Evolutionary conservation across 768 basidiomycete species (phyloP), one percentile per base, ranked within the genome.

Genomic region (Scleroderma bovista): DNA sequence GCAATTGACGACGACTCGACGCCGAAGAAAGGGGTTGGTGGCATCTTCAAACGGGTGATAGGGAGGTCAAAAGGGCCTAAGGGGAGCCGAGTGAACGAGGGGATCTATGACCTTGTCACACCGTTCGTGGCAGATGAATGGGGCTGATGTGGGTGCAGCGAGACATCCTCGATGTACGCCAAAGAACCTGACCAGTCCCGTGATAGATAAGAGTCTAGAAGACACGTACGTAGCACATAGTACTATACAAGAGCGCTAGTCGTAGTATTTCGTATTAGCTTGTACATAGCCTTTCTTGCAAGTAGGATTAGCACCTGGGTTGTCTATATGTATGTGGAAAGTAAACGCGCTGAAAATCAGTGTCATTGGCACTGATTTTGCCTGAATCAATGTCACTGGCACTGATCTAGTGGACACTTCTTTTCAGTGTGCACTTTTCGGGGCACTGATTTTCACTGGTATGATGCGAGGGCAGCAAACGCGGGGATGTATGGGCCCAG

Each of bases 61-160:
- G 59, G 81, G 68, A 57, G 74, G 71, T 52, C 70, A 48, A 78
- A 69, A 56, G 63, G 68, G 22, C 67, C 68, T 58, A 75, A 72
- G 58, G 72, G 67, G 29, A 71, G 77, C 5, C 73, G 77, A 43
- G 74, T 76, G 39, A 91, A 91, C 60, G 86, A 87, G 56, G 87
- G 90, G 51, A 85, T 82, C 9, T 91, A 84, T 53, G 85, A 88
- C 37, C 75, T 89, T 11, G 86, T 91, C 48, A 91, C 88, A 15
- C 88, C 88, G 1, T 91, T 91, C 65, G 78, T 88, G 16, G 69
- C 84, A 16, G 84, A 88, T 50, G 85, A 88, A 55, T 86, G 79
- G 79, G 83, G 84, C 49, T 83, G 61, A 66, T 56, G 26, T 37
- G 13, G 46, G 5, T n/a, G 13, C 23, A n/a, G n/a, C n/a, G n/a